A percentile compares a stretch with the other conserved stretches of the same genome.
Conservation (phyloP, 495 filamentous ascomycete genomes). For the Aspergillus nanangensis region DNA sequence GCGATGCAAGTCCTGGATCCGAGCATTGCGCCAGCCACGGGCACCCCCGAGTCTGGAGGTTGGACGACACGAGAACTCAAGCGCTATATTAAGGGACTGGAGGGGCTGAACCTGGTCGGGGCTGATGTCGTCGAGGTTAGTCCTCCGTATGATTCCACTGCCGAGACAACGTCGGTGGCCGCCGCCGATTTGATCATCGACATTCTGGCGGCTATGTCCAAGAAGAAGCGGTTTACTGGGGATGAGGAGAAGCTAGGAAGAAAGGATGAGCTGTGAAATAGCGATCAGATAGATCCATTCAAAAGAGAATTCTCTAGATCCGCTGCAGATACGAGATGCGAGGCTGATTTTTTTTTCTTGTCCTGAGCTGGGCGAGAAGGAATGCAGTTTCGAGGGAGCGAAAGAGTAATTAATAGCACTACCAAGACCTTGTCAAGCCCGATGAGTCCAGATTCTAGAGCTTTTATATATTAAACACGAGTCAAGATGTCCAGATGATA, state of each 20-base stretch:
- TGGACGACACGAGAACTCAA: conserved; percentile 30
- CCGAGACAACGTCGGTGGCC: conserved; percentile 44
- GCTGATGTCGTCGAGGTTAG: conserved; percentile 42
- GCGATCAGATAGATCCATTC: too few species aligned
- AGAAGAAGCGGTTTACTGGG: conserved; percentile 6
- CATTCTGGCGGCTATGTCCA: conserved; percentile 22
- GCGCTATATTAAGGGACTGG: conserved; percentile 19
- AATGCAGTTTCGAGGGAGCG: too few species aligned
- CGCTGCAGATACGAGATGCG: too few species aligned
- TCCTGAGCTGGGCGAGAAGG: too few species aligned
- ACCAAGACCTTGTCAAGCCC: too few species aligned
- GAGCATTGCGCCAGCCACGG: conserved; percentile 23
- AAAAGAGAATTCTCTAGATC: too few species aligned
- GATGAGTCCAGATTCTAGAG: too few species aligned
- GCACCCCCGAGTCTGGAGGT: conserved; percentile 25
- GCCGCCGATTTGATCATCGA: conserved; percentile 37
- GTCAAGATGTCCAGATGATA: too few species aligned
- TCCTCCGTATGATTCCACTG: conserved; percentile 44
- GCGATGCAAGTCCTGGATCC: conserved; percentile 27
- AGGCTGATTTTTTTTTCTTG: too few species aligned
- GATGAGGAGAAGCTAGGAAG: neutral
- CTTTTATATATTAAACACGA: too few species aligned
- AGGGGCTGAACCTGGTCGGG: conserved; percentile 23
- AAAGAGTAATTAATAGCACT: too few species aligned
- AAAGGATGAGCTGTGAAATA: conserved; percentile 13